These are phyloP conservation scores for Termitomyces eurrhizus DNA, from an alignment of 768 basidiomycete species.

Conservation along the genomic window DNA sequence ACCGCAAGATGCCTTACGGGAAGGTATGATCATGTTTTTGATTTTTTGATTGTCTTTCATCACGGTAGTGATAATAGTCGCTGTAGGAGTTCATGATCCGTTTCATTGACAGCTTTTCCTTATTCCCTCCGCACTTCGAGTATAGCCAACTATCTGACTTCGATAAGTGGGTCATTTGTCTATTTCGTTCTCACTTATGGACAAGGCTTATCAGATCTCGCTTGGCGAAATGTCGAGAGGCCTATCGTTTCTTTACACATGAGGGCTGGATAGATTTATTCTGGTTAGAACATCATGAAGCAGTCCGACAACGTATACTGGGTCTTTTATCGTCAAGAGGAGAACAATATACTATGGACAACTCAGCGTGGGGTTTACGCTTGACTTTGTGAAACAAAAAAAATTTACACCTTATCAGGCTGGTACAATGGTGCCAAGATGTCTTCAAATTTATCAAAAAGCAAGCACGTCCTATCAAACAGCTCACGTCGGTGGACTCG, in stretches of 20 bases:
- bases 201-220: not conserved
- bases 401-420: not conserved
- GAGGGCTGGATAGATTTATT: not conserved
- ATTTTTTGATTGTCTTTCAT: not conserved
- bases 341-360: not conserved
- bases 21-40: not conserved
- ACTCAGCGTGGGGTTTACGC: not conserved
- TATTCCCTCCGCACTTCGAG: not conserved
- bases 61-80: not conserved
- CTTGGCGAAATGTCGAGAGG: slow-evolving; percentile 5
- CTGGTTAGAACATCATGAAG: slow-evolving; percentile 11
- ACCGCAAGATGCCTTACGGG: slow-evolving; percentile 9
- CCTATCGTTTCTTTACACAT: slow-evolving; percentile 1
- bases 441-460: slow-evolving; percentile 8
- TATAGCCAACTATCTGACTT: not conserved
- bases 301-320: not conserved
- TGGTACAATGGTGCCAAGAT: slow-evolving; percentile 10
- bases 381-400: not conserved
- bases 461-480: not conserved
- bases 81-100: slow-evolving; percentile 1
- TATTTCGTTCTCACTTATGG: not conserved
- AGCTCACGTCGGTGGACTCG: not conserved
- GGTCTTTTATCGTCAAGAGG: not conserved
- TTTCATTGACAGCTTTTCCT: not conserved
- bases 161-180: not conserved